Evolutionary conservation across 805 yeast species (phyloP), one percentile per base, ranked within the genome.

Genomic region (Candida jianshihensis): DNA sequence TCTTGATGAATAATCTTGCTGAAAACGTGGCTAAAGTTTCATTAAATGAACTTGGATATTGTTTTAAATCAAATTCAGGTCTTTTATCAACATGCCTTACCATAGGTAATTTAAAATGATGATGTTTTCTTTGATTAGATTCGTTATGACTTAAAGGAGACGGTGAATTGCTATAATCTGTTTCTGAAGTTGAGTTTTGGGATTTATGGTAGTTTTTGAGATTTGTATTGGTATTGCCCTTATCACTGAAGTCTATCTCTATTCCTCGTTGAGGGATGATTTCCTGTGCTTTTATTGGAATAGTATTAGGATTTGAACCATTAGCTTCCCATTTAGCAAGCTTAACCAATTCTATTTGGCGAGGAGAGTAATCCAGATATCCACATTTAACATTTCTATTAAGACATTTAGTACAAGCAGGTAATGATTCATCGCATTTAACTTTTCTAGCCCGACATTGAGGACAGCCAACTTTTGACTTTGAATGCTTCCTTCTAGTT

Each of bases 251-350:
- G 5, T n/a, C 26, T 11, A 24, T 24, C 14, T 12, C 26, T 24
- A n/a, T n/a, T n/a, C n/a, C n/a, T n/a, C n/a, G n/a, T 7, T 24
- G 30, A 5, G 13, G 30, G 30, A 27, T 27, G 16, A 16, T 27
- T 11, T 11, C n/a, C 7, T 33, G 30, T 11, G 35, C 18, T 21
- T 6, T 12, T n/a, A 29, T 17, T 3, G 26, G 30, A 18, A 18
- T 33, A 6, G 19, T 27, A 8, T 14, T 19, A 19, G 24, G 30
- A 12, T 26, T 21, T 10, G 29, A 19, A 14, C 29, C 35, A 14
- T 33, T 31, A 20, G 29, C 35, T 14, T 33, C 35, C 35, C 29
- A 26, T 15, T 33, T 30, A 4, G 35, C 31, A 13, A 26, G 29
- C 8, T 18, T 20, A 5, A 33, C 29, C 19, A 26, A 14, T 6